A percentile compares a stretch with the other conserved stretches of the same genome.
These are phyloP conservation scores for Limonomyces culmigenus DNA, from an alignment of 1,284 basidiomycete species.

Conservation along the genomic window DNA sequence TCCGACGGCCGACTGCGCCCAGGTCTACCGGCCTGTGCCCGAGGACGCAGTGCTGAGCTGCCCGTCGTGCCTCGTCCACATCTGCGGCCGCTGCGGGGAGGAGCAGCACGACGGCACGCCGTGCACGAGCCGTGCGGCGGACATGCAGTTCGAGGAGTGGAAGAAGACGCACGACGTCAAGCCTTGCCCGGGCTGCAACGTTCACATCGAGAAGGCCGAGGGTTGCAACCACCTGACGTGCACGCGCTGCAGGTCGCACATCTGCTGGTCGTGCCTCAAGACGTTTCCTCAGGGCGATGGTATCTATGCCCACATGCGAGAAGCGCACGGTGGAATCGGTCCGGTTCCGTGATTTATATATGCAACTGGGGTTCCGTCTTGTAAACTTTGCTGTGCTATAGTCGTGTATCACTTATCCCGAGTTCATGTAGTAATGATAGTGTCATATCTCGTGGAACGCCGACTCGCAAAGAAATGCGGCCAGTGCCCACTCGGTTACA, in stretches of 20 bases:
- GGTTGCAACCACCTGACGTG: conserved; percentile 70
- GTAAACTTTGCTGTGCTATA: no score
- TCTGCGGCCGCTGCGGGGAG: conserved; percentile 47
- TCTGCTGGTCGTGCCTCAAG: conserved; percentile 57
- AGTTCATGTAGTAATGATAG: no score
- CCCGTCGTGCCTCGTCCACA: conserved; percentile 47
- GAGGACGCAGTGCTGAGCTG: conserved; percentile 41
- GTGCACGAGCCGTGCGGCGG: conserved; percentile 34
- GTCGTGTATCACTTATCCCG: no score
- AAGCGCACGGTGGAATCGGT: conserved; percentile 20
- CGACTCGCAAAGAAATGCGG: no score
- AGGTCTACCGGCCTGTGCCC: conserved; percentile 41
- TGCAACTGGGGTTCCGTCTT: no score
- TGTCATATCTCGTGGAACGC: no score
- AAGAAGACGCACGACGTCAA: conserved; percentile 41
- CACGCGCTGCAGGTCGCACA: conserved; percentile 48
- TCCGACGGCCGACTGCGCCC: conserved; percentile 56
- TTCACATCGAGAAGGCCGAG: conserved; percentile 46
- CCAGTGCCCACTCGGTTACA: no score
- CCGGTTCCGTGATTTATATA: no score
- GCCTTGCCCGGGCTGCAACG: conserved; percentile 49
- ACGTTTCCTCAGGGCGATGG: conserved; percentile 42
- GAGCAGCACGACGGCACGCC: conserved; percentile 48
- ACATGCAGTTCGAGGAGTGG: conserved; percentile 41
- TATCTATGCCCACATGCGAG: conserved; percentile 43